Conservation (phyloP, 73 alveolate genomes). For the Paraurostyla sp. region DNA sequence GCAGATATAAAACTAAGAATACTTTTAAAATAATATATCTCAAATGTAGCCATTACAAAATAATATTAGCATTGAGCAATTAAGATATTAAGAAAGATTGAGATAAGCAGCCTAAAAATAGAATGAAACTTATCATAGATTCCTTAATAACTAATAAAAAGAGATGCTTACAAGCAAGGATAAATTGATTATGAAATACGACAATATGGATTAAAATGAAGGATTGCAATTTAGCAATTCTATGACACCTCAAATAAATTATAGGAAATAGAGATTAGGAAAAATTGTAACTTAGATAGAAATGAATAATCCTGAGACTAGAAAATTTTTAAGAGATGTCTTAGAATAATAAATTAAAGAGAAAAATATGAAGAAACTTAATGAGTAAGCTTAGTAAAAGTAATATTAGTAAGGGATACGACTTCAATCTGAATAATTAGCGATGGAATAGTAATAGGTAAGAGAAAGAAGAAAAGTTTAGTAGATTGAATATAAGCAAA, state of each 20-base stretch:
- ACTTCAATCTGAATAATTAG: neutral
- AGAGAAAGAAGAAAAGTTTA: neutral
- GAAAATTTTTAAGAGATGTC: conserved; percentile 32
- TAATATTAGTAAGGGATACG: conserved; percentile 1
- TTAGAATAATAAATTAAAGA: conserved; percentile 25
- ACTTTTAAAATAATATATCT: too few relatives aligned
- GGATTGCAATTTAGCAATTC: too few relatives aligned
- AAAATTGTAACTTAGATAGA: conserved; percentile 45
- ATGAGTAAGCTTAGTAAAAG: conserved; percentile 7
- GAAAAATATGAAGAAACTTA: conserved; percentile 13
- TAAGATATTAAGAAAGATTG: conserved; percentile 33
- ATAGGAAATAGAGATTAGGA: conserved; percentile 13
- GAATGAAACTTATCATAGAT: conserved; percentile 34
- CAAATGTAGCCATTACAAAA: neutral
- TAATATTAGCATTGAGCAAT: conserved; percentile 7
- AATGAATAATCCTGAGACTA: conserved; percentile 56
- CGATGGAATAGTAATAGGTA: neutral
- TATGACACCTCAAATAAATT: conserved; percentile 5
- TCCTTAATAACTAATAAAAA: neutral
- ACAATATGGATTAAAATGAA: neutral
- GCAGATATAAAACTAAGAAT: too few relatives aligned
- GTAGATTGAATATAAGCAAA: conserved; percentile 1
- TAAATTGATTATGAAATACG: neutral
- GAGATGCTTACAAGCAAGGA: neutral
- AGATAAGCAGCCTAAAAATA: conserved; percentile 19